A percentile compares a stretch with the other conserved stretches of the same genome.
Conservation (phyloP, 345 rosid genomes). For the Melastoma malabathricum region DNA sequence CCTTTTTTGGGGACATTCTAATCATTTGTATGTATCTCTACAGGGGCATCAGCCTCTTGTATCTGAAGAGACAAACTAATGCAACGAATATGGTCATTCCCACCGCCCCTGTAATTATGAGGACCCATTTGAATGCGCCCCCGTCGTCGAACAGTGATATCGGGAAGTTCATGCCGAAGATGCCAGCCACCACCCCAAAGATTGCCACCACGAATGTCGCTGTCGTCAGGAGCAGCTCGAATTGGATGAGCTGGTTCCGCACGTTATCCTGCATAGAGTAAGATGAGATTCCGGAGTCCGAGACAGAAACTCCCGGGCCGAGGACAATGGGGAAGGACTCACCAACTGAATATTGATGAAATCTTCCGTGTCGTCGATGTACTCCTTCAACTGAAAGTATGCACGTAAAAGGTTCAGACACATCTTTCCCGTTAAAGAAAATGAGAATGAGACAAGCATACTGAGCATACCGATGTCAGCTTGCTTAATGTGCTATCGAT, state of each 20-base stretch:
- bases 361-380: constrained; percentile 95
- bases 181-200: constrained; percentile 93
- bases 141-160: constrained; percentile 57
- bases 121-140: constrained; percentile 81
- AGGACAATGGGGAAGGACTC: constrained; percentile 8
- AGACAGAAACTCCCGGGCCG: too few species aligned
- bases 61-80: constrained; percentile 84
- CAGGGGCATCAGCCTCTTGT: constrained; percentile 80
- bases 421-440: too few species aligned
- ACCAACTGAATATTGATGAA: constrained; percentile 96
- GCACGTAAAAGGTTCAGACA: too few species aligned
- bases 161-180: constrained; percentile 85
- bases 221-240: constrained; percentile 81
- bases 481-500: constrained; percentile 93
- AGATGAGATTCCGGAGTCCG: too few species aligned
- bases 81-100: constrained; percentile 60
- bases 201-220: constrained; percentile 93
- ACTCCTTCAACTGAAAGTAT: constrained; percentile 95
- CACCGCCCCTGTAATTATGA: constrained; percentile 46
- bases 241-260: constrained; percentile 91
- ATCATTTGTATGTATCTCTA: constrained; percentile 9
- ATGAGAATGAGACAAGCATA: too few species aligned
- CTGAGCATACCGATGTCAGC: constrained; percentile 72
- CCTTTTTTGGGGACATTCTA: too few species aligned
- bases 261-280: constrained; percentile 96